Evolutionary conservation across 768 basidiomycete genomes (phyloP), one percentile per base, ranked within the genome.

Genomic region (Calocera viscosa): DNA sequence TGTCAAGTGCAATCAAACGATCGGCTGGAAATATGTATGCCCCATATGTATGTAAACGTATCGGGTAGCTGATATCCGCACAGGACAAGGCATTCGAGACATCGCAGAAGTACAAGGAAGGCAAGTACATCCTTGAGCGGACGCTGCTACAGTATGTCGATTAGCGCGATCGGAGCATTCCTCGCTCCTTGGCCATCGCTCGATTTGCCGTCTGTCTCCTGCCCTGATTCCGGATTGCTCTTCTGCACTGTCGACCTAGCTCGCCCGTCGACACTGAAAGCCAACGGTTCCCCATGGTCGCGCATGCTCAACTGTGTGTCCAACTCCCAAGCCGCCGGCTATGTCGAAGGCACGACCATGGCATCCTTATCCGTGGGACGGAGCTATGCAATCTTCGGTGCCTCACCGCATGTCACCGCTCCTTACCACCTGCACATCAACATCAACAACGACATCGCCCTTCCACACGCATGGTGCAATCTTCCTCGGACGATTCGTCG

Each of bases 21-120:
- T 99, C 34, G 95, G 95, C 66, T 98, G 96, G 95, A 97, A 97
- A 93, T 99, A 99, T 76, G 96, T 91, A 75, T 76, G 87, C 80
- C 17, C 19, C 38, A 64, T 26, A 28, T 64, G 34, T 26, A 22
- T 33, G 34, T 33, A 12, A 35, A 63, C 24, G n/a, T 16, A 63
- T 67, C 32, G 11, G 14, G 14, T n/a, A 63, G 12, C 35, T 33
- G n/a, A 40, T 19, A 64, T 64, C 22, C 64, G 63, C n/a, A 53
- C 72, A 96, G 95, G 95, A 96, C 76, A 85, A 85, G 67, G 95
- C 95, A 17, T 96, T 86, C 74, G 94, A 97, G 74, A 74, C 81
- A 12, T 82, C 86, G 8, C 94, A 99, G 83, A 91, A 89, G 77
- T 99, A 98, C 82, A 99, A 99, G 75, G 95, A 99, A 80, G 93